A percentile compares a stretch with the other conserved stretches of the same genome.
Conservation (phyloP, 495 filamentous ascomycete genomes). For the Trichoderma gamsii region DNA sequence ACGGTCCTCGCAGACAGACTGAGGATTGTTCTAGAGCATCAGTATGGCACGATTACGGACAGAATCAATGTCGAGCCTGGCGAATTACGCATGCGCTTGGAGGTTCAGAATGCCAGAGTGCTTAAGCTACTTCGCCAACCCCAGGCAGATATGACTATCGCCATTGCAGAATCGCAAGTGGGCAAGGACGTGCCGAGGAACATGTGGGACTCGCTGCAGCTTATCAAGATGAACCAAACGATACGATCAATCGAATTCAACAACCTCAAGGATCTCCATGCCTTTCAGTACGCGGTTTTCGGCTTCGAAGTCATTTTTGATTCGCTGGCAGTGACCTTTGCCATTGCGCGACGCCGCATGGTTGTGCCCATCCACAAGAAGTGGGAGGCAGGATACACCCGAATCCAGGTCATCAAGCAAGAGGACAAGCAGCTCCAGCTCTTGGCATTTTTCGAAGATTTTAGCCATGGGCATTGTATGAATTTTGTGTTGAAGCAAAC, state of each 20-base stretch:
- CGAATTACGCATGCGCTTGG: slow-evolving; percentile 58
- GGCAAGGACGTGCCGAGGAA: slow-evolving; percentile 49
- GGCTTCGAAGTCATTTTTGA: slow-evolving; percentile 73
- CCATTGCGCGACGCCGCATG: slow-evolving; percentile 77
- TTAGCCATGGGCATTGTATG: slow-evolving; percentile 78
- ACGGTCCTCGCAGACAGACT: slow-evolving; percentile 66
- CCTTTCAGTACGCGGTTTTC: slow-evolving; percentile 69
- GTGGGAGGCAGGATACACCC: slow-evolving; percentile 69
- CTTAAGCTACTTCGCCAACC: slow-evolving; percentile 58
- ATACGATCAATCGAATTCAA: slow-evolving; percentile 51
- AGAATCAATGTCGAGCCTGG: slow-evolving; percentile 71
- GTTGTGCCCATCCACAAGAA: slow-evolving; percentile 88
- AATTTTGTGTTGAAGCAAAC: slow-evolving; percentile 76
- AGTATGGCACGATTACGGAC: slow-evolving; percentile 66
- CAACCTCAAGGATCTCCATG: slow-evolving; percentile 57
- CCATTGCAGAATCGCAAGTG: slow-evolving; percentile 58
- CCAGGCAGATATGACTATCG: slow-evolving; percentile 63
- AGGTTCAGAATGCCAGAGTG: slow-evolving; percentile 52
- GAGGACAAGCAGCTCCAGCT: slow-evolving; percentile 68
- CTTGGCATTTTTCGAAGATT: slow-evolving; percentile 76
- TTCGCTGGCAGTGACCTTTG: slow-evolving; percentile 62
- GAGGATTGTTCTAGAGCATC: slow-evolving; percentile 59
- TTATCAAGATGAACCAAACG: slow-evolving; percentile 32
- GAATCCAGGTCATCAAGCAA: slow-evolving; percentile 66
- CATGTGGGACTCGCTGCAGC: slow-evolving; percentile 48